phyloP scores from a whole-genome alignment of 768 basidiomycete species.

The Boletus rex-veris region DNA sequence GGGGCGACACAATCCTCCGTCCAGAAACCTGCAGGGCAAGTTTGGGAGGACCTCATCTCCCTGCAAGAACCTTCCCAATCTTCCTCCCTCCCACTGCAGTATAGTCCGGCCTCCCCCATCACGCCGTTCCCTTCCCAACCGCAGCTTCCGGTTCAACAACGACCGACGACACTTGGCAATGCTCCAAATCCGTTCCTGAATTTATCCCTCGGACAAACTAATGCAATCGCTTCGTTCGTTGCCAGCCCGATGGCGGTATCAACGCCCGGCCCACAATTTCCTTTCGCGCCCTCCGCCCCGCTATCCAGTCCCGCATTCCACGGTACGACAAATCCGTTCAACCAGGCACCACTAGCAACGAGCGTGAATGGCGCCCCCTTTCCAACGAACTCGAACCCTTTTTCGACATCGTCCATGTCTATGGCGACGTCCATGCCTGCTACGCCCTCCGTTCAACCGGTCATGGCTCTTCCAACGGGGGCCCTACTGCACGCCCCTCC shows the following conservation, averaged over 20 bases:
- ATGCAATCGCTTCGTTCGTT: not conserved
- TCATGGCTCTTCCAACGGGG: conserved; percentile 8
- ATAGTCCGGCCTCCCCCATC: conserved; percentile 3
- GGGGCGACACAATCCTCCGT: conserved; percentile 9
- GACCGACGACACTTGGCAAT: not conserved
- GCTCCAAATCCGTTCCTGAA: conserved; percentile 22
- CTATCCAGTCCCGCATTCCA: conserved; percentile 14
- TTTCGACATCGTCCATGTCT: conserved; percentile 2
- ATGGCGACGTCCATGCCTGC: conserved; percentile 7
- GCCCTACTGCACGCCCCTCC: conserved; percentile 1
- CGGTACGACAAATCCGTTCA: conserved; percentile 20
- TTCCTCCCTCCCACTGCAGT: conserved; percentile 49
- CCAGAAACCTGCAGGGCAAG: conserved; percentile 30
- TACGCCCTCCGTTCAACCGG: conserved; percentile 7
- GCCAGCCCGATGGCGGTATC: conserved; percentile 9
- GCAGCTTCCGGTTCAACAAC: conserved; percentile 13
- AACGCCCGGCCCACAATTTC: not conserved
- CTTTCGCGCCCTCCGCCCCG: conserved; percentile 5
- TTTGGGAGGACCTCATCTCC: conserved; percentile 59
- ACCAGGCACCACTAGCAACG: conserved; percentile 1
- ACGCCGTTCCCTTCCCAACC: conserved; percentile 13
- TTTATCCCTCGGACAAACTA: conserved; percentile 8
- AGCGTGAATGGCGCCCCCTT: not conserved
- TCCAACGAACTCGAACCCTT: conserved; percentile 13
- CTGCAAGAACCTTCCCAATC: conserved; percentile 38